Base-by-base conservation (phyloP, 1,284 basidiomycete genomes). In the Ustilago cynodontis region DNA sequence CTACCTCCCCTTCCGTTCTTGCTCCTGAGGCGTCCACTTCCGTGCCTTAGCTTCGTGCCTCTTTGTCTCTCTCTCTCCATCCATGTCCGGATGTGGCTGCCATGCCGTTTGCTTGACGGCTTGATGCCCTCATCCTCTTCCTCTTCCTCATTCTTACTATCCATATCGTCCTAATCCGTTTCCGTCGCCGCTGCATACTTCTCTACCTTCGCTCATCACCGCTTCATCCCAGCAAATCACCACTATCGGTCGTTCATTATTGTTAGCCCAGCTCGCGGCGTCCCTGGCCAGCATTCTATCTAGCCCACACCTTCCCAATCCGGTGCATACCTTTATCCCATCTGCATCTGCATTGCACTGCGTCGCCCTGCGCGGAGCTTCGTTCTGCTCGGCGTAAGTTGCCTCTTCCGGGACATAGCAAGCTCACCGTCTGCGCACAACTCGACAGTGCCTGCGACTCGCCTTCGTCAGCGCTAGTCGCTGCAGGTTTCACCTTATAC, bases 51-150 rank as follows among this genome's bases (percentile, higher is more conserved):
- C 41, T 13, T 62, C 26, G 39, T 53, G 35, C 20, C 51, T 47
- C 49, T 45, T 51, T 56, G 47, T 59, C 26, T 26, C 50, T 56
- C 53, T 59, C 26, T 26, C 18, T 56, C 54, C 37, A 22, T 49
- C 41, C 58, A 57, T 49, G 62, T 61, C 68, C 68, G 68, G 62
- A 71, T 71, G 62, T 71, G 68, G 68, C 62, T 61, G 45, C 52
- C 66, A 69, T 26, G 45, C 56, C 47, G 57, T 24, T 29, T 39
- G 24, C 31, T 57, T 22, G 29, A 29, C 33, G 28, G 26, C 37
- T 60, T 35, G 58, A 57, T 49, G 24, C 7, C 52, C 43, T 29
- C 33, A 24, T 37, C 50, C n/a, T 47, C 28, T 16, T 28, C 55
- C 31, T 61, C 35, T 16, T 20, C 26, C 29, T 29, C 50, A 20